Percentiles rank a stretch among this genome's conserved stretches.
These are phyloP conservation scores for Aspergillus hortae DNA, from an alignment of 2,329 filamentous ascomycete genomes.

Conservation along the genomic window DNA sequence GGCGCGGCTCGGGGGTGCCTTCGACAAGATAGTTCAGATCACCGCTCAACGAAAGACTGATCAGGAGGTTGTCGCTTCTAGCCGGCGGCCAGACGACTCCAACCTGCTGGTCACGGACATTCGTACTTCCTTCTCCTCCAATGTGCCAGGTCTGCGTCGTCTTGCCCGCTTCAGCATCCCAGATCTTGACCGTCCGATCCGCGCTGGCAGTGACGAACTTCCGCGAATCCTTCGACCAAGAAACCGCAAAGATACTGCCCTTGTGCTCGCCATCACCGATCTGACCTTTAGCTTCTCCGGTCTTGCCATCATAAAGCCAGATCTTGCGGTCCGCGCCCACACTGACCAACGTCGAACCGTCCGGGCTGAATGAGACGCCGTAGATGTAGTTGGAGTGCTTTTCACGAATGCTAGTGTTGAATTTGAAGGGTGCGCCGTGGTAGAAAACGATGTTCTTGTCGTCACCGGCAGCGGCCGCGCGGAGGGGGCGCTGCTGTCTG, in stretches of 20 bases:
- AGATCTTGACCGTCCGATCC: constrained; percentile 90
- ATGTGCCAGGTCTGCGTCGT: constrained; percentile 79
- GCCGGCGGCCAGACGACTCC: constrained; percentile 87
- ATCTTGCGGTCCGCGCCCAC: constrained; percentile 92
- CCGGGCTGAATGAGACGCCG: constrained; percentile 83
- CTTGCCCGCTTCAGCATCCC: constrained; percentile 80
- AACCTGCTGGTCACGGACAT: constrained; percentile 82
- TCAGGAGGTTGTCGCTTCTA: constrained; percentile 78
- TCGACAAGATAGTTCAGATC: constrained; percentile 85
- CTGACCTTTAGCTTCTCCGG: constrained; percentile 73
- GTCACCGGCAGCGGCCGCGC: constrained; percentile 87
- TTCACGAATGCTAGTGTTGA: constrained; percentile 74
- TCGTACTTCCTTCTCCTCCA: constrained; percentile 68
- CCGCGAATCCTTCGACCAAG: constrained; percentile 84
- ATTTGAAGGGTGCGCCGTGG: constrained; percentile 93
- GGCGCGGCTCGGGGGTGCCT: constrained; percentile 65
- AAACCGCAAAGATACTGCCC: constrained; percentile 87
- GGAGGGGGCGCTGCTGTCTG: constrained; percentile 81
- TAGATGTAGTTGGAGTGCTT: constrained; percentile 88
- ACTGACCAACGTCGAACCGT: constrained; percentile 76
- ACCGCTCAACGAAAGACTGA: constrained; percentile 83
- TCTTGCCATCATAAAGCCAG: constrained; percentile 95
- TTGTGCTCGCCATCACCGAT: constrained; percentile 74
- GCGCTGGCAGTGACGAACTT: constrained; percentile 87
- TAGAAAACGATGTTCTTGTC: constrained; percentile 89